Conservation (phyloP, 2,329 filamentous ascomycete genomes). For the Verticillium tricorpus region DNA sequence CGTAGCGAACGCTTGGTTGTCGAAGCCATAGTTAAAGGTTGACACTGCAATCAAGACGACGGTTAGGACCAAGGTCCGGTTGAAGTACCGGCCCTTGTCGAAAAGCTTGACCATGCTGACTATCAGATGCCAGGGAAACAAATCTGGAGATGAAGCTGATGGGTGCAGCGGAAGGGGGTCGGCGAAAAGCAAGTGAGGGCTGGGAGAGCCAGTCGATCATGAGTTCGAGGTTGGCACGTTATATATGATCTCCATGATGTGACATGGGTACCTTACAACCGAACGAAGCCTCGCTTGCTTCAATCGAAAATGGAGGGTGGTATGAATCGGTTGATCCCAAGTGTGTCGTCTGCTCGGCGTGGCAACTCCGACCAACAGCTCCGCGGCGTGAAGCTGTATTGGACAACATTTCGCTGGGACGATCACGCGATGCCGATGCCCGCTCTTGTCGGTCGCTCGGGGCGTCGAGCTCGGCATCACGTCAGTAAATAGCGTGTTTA, state of each 20-base stretch:
- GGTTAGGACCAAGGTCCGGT: slow-evolving; percentile 12
- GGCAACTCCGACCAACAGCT: not conserved
- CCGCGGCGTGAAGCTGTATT: not conserved
- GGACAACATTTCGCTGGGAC: not conserved
- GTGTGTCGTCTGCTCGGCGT: not conserved
- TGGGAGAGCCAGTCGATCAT: too few relatives aligned
- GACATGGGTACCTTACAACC: not conserved
- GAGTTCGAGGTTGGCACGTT: not conserved
- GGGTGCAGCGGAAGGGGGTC: not conserved
- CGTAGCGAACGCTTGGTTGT: slow-evolving; percentile 30
- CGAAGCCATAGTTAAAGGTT: slow-evolving; percentile 34
- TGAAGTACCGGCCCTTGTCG: slow-evolving; percentile 14
- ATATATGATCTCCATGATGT: not conserved
- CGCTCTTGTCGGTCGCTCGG: not conserved
- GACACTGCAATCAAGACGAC: slow-evolving; percentile 27
- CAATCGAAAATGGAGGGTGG: not conserved
- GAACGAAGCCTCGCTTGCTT: not conserved
- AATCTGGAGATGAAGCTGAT: not conserved
- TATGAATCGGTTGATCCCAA: not conserved
- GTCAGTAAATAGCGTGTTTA: not conserved
- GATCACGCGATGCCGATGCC: not conserved
- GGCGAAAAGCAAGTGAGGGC: too few relatives aligned
- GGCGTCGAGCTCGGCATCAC: not conserved
- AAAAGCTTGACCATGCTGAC: not conserved
- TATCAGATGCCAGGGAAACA: not conserved